Percentiles rank a stretch among this genome's conserved stretches.
phyloP scores from a whole-genome alignment of 225 moss, liverwort and hornwort genomes.

The Thuidium tamariscinum region DNA sequence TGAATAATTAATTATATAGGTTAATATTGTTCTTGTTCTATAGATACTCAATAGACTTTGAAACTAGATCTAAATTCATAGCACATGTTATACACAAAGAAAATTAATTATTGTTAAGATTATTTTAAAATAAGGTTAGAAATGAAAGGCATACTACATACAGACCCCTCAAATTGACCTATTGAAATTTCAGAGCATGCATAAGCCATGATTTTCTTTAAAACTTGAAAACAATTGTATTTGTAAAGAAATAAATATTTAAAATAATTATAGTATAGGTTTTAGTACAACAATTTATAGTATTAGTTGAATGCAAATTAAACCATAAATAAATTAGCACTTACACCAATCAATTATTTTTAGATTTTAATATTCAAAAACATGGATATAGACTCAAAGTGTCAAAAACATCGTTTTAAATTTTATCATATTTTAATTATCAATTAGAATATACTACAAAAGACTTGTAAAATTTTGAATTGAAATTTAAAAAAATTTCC shows the following conservation, averaged over 20 bases:
- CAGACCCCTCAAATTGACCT: rapidly evolving
- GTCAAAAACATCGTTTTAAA: neutral
- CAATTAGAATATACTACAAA: neutral
- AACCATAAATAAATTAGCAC: neutral
- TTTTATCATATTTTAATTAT: rapidly evolving
- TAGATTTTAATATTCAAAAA: neutral
- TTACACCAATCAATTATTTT: neutral
- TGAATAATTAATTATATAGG: neutral
- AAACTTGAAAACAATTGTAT: neutral
- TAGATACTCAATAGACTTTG: neutral
- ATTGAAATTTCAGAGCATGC: no score
- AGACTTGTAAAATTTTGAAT: neutral
- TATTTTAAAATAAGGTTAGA: neutral
- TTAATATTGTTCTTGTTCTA: rapidly evolving
- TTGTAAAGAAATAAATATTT: neutral
- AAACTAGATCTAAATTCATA: neutral
- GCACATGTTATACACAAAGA: neutral
- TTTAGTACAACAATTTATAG: no score
- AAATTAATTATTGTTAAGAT: neutral
- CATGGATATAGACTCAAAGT: neutral
- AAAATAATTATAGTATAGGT: neutral
- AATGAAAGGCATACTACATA: rapidly evolving
- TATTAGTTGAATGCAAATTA: neutral
- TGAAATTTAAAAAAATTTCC: rapidly evolving
- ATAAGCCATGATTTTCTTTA: neutral